Evolutionary conservation across 2,329 filamentous ascomycete genomes (phyloP), one percentile per base, ranked within the genome.

Genomic region (Neoscytalidium dimidiatum): DNA sequence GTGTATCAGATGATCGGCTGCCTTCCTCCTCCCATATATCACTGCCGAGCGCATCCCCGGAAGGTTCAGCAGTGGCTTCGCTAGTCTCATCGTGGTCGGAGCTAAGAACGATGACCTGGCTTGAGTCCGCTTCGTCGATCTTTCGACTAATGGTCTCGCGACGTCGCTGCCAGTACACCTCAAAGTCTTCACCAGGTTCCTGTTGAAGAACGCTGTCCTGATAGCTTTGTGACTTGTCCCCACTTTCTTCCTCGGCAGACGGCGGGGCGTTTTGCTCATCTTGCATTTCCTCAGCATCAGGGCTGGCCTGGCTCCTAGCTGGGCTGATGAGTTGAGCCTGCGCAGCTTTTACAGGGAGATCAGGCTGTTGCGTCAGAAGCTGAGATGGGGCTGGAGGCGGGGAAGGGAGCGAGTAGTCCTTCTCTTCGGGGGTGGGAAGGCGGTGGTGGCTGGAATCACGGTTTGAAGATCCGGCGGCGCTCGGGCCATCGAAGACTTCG

Each of bases 21-120:
- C 80, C 81, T 67, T 82, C 80, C 64, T 81, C 80, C 70, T 80
- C 75, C 81, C 81, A 83, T 23, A 83, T 76, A 62, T 83, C 81
- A 19, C 72, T 73, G 33, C 71, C 72, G 19, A 72, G 70, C 21
- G 72, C 69, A 19, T 69, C 49, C n/a, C 33, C 53, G 3, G 63
- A 41, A 6, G 33, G 21, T 2, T 58, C 62, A 7, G 26, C n/a
- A 19, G 14, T 53, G 6, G 23, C 61, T 35, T 48, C 28, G 14
- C 31, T 66, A 14, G 5, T 31, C n/a, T 23, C 52, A 26, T 33
- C 44, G 2, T 68, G 66, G 23, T 72, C 69, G 11, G 71, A 69
- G 23, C 57, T 69, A 19, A 69, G 68, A n/a, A 65, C 65, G 26
- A 71, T 68, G 17, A 70, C 67, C 38, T 67, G 60, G 56, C 66